Evolutionary conservation across 176 grass and related monocot species (phyloP), one percentile per base, ranked within the genome.

Genomic region (Carex cristatella): DNA sequence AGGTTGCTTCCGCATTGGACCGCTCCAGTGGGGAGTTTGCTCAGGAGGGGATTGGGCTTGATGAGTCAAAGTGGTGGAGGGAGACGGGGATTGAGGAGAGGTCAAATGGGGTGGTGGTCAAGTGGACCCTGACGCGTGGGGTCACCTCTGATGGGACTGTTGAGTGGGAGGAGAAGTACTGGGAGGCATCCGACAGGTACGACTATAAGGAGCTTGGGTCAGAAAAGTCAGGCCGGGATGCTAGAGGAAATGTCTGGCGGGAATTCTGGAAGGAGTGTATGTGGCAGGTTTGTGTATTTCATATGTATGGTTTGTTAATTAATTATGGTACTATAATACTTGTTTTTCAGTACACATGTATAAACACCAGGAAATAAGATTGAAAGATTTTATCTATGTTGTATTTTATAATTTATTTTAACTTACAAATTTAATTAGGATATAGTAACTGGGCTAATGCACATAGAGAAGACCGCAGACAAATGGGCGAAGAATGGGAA

Each of bases 391-490:
- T 63, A 44, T 81, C 11, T 44, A 83, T 18, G 73, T 65, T 56
- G 63, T 69, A 83, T 16, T 49, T 40, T 58, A 86, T 75, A 79
- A 83, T 56, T 83, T 15, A 66, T 77, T 87, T 58, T 80, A 11
- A 81, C 61, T 60, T 71, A 44, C 19, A 10, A 65, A 31, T 49
- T 83, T 38, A 46, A 32, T 53, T 84, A 99, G 96, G 96, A 99
- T 84, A 87, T 84, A 48, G 87, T 69, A 12, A 87, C 83, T 75
- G 96, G 90, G 79, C 64, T 94, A 79, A 82, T 86, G 61, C 90
- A 95, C 85, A 99, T 99, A 86, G 96, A 99, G 91, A 99, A 99
- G 81, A 92, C 84, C n/a, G 96, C 96, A 33, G 96, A 99, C 49
- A 99, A 99, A 87, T 99, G 96, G 96, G 96, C 91, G 30, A 91